Evolutionary conservation across 148 eudicot species (phyloP).

Genomic region (Fagopyrum esculentum): DNA sequence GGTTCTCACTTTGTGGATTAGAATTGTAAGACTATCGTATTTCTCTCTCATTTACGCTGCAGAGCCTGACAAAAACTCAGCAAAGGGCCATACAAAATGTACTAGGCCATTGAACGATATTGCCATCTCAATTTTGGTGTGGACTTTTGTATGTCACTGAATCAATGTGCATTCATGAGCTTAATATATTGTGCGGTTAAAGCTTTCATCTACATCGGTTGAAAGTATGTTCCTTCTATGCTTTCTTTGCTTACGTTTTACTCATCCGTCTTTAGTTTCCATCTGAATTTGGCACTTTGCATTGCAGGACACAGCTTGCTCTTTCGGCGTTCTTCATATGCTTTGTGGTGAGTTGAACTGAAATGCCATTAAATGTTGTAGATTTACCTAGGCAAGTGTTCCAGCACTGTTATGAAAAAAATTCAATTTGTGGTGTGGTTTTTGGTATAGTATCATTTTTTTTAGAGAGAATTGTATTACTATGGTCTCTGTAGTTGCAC

Average conservation of each 20-base stretch:
- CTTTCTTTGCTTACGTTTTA: not conserved
- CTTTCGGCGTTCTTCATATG: not conserved
- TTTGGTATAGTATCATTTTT: too few relatives aligned
- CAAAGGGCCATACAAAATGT: constrained; percentile 53
- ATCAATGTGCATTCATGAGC: constrained; percentile 1
- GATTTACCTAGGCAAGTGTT: constrained; percentile 1
- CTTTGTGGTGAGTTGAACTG: not conserved
- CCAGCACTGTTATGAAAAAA: not conserved
- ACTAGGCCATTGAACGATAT: constrained; percentile 29
- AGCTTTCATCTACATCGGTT: not conserved
- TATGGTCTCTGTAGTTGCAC: too few relatives aligned
- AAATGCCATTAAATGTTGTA: not conserved
- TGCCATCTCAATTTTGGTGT: constrained; percentile 2
- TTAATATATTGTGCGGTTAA: not conserved
- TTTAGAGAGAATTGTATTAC: not conserved
- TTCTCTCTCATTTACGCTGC: constrained; percentile 19
- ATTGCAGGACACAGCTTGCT: not conserved
- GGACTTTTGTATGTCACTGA: not conserved
- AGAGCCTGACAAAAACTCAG: constrained; percentile 71
- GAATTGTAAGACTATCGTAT: not conserved
- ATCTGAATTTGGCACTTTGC: not conserved
- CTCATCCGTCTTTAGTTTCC: not conserved
- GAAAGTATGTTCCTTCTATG: constrained; percentile 7
- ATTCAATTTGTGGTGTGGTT: not conserved
- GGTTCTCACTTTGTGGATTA: not conserved